Base-by-base conservation (phyloP, 2,329 filamentous ascomycete genomes). In the Hymenotorrendiella dingleyae region DNA sequence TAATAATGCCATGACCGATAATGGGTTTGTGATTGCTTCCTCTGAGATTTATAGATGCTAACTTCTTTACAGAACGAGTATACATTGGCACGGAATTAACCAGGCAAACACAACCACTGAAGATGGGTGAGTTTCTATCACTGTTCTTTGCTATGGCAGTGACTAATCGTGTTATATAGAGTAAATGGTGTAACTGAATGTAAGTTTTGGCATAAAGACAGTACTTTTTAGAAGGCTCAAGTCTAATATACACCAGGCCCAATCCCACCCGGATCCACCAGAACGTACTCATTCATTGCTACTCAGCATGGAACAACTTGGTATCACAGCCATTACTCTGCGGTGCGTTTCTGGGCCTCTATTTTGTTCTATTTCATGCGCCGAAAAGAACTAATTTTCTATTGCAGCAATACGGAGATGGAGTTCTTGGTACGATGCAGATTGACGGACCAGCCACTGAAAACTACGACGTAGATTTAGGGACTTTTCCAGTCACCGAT, bases 401-500 rank as follows among this genome's bases (percentile, higher is more conserved):
- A 19, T 20, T n/a, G 11, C 9, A 59, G 12, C 66, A 47, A 42
- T 50, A 54, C 22, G 65, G 66, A 38, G 35, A 42, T 45, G 10
- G 54, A 54, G 33, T 42, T 17, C 10, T 42, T 9, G 40, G 40
- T 9, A 36, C 68, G 2, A 73, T 84, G 14, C 60, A 80, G n/a
- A 76, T 82, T 50, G 68, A 80, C 42, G 78, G 78, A 0, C 78
- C 78, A 0, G 68, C 74, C 0, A 70, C 70, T 1, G 65, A 68
- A 4, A 43, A 78, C 56, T 82, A 80, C 50, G 78, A 84, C 43
- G 65, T 71, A 28, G 80, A 85, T 50, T 65, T 82, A 0, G 80
- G 80, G 4, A 58, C 68, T 5, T 27, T 8, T 47, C 64, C 16
- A 47, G 21, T 53, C 17, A 33, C 29, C 4, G 50, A 53, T 21